phyloP scores from a whole-genome alignment of 148 eudicot genomes.

The Cornus kousa region DNA sequence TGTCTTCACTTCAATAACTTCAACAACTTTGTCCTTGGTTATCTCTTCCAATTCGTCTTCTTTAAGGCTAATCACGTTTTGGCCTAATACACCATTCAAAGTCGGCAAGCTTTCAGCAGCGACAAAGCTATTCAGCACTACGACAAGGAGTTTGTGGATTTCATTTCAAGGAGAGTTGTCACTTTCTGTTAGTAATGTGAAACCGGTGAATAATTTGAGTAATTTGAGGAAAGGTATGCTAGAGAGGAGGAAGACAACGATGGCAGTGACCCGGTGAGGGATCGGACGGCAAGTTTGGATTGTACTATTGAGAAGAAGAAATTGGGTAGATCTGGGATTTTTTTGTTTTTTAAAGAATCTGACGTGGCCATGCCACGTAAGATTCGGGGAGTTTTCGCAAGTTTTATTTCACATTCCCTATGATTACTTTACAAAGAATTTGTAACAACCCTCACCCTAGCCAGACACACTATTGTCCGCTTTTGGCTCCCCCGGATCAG shows the following conservation, averaged over 20 bases:
- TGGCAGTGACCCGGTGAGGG: constrained; percentile 19
- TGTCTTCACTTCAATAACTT: constrained; percentile 41
- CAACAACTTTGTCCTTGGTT: constrained; percentile 21
- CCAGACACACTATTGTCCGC: too few species aligned
- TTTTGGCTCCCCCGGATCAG: too few species aligned
- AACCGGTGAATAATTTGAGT: constrained; percentile 25
- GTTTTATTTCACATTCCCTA: too few species aligned
- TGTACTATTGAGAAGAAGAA: constrained; percentile 42
- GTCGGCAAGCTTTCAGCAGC: constrained; percentile 37
- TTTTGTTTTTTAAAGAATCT: too few species aligned
- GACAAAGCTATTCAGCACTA: constrained; percentile 36
- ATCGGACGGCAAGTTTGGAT: constrained; percentile 66
- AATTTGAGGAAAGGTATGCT: constrained; percentile 40
- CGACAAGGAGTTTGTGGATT: constrained; percentile 57
- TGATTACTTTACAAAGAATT: too few species aligned
- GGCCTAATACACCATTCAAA: constrained; percentile 8
- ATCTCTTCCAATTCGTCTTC: constrained; percentile 35
- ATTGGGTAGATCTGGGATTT: constrained; percentile 38
- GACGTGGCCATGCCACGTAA: too few species aligned
- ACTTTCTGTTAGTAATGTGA: constrained; percentile 31
- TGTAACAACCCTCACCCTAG: too few species aligned
- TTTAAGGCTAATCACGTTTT: constrained; percentile 36
- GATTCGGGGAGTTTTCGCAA: too few species aligned
- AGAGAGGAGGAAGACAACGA: constrained; percentile 48
- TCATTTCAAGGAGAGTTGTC: constrained; percentile 79